These are phyloP conservation scores for Crithidia fasciculata DNA, from an alignment of 208 protist species.

Conservation along the genomic window DNA sequence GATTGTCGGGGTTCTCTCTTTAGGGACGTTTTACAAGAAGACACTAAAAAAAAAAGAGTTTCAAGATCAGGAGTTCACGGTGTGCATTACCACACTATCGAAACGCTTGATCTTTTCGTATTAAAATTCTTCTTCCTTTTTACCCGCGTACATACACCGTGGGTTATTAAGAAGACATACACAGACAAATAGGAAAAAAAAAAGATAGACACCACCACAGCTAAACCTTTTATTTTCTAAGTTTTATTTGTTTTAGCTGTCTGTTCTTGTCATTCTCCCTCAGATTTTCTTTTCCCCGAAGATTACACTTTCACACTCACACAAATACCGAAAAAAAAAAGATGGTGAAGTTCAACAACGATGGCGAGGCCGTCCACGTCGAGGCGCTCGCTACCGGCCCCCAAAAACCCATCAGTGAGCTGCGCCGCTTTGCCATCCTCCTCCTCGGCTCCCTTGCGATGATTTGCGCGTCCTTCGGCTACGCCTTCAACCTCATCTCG, in stretches of 20 bases:
- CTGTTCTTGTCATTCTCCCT: not conserved
- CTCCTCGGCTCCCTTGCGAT: constrained; percentile 20
- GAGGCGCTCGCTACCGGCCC: constrained; percentile 26
- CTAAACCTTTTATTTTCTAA: too few relatives aligned
- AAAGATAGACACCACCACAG: not conserved
- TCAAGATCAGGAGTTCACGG: too few relatives aligned
- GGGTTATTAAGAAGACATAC: too few relatives aligned
- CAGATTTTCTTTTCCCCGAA: not conserved
- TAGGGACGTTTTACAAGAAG: too few relatives aligned
- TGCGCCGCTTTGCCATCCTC: constrained; percentile 33
- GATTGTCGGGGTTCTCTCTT: too few relatives aligned
- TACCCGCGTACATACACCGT: too few relatives aligned
- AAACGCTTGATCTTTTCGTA: too few relatives aligned
- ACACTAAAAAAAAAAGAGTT: too few relatives aligned
- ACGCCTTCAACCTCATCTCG: constrained; percentile 14
- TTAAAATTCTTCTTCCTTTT: too few relatives aligned
- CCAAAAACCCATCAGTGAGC: constrained; percentile 22
- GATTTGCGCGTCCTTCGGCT: constrained; percentile 33
- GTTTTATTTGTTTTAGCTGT: not conserved
- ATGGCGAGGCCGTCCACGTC: constrained; percentile 30
- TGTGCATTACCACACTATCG: too few relatives aligned
- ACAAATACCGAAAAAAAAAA: not conserved
- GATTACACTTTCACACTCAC: not conserved
- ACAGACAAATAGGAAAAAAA: not conserved
- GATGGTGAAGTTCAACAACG: constrained; percentile 25